These are phyloP conservation scores for Ustilago shanxiensis DNA, from an alignment of 1,284 basidiomycete species.

Conservation along the genomic window DNA sequence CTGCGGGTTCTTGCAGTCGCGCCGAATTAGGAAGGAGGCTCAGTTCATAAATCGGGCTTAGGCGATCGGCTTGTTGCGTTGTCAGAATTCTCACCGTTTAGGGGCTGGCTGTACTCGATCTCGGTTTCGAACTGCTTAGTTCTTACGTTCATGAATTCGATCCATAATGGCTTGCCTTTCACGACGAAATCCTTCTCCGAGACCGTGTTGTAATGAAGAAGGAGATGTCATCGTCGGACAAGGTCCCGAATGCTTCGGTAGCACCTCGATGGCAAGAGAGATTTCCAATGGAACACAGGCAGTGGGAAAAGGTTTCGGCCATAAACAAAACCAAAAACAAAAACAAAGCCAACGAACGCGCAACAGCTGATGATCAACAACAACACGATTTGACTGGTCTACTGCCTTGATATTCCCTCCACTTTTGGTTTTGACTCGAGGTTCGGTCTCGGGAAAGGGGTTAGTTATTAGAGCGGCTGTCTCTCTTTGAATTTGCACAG, in stretches of 20 bases:
- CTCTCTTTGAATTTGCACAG: too few species aligned
- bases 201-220: too few species aligned
- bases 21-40: constrained; percentile 7
- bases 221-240: background rate
- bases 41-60: constrained; percentile 3
- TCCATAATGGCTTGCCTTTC: too few species aligned
- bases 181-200: too few species aligned
- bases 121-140: background rate
- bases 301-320: too few species aligned
- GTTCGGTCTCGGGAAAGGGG: background rate
- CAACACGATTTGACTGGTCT: constrained; percentile 5
- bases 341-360: background rate
- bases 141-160: too few species aligned
- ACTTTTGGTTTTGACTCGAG: background rate
- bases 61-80: background rate
- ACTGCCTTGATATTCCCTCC: background rate
- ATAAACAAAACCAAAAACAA: too few species aligned
- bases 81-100: constrained; percentile 13
- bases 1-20: background rate
- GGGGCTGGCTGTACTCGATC: constrained; percentile 15
- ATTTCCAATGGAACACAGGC: too few species aligned
- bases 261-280: background rate
- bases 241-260: background rate
- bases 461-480: too few species aligned
- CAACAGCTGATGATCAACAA: background rate